phyloP scores from a whole-genome alignment of 1,284 basidiomycete genomes.

The Ustilago hordei region DNA sequence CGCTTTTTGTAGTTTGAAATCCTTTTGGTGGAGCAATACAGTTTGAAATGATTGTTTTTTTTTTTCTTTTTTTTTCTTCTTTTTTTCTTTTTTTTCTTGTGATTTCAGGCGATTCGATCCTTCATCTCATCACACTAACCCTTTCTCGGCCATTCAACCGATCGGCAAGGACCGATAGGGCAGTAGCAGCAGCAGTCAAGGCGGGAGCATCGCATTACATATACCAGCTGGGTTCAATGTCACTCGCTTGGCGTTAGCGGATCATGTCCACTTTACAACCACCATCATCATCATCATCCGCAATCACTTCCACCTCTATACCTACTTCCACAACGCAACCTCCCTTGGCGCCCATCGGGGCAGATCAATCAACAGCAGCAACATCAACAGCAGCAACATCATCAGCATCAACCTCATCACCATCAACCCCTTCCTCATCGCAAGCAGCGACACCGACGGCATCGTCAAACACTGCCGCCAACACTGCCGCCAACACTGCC shows the following conservation, averaged over 20 bases:
- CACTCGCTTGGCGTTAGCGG: slow-evolving; percentile 10
- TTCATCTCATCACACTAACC: background rate
- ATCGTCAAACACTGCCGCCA: background rate
- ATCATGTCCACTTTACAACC: slow-evolving; percentile 39
- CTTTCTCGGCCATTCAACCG: no score
- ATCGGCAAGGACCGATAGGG: no score
- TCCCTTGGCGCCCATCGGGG: slow-evolving; percentile 13
- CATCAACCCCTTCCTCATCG: background rate
- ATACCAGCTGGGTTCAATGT: slow-evolving; percentile 8
- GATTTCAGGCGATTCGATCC: background rate
- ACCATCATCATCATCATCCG: no score
- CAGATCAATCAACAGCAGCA: slow-evolving; percentile 9
- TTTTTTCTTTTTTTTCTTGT: background rate
- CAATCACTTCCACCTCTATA: background rate
- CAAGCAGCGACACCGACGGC: slow-evolving; percentile 8
- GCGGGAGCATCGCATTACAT: background rate
- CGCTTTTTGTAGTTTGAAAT: background rate
- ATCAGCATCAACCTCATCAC: background rate
- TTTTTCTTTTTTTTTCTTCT: background rate
- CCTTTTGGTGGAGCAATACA: background rate
- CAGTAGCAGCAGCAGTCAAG: no score
- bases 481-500: background rate
- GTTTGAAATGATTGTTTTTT: background rate
- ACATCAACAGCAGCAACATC: slow-evolving; percentile 8
- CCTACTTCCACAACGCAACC: slow-evolving; percentile 6